phyloP scores from a whole-genome alignment of 2,329 filamentous ascomycete genomes.

The Trichoderma sp. region DNA sequence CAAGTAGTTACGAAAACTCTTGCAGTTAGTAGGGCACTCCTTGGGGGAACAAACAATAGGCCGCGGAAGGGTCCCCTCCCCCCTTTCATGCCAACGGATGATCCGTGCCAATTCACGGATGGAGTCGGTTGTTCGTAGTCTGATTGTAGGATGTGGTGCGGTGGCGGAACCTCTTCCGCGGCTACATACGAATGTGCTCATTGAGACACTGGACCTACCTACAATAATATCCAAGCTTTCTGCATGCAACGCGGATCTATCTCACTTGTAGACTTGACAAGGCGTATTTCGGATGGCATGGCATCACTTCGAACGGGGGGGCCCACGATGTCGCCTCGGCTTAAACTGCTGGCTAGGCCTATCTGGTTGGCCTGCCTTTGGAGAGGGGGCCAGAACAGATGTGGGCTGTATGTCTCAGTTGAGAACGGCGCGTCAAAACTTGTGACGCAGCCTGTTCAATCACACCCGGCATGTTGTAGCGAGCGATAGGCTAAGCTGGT shows the following conservation, averaged over 20 bases:
- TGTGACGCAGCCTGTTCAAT: slow-evolving; percentile 9
- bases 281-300: background rate
- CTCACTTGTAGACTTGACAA: background rate
- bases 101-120: slow-evolving; percentile 11
- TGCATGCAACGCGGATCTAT: slow-evolving; percentile 19
- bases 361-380: background rate
- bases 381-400: background rate
- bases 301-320: background rate
- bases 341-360: background rate
- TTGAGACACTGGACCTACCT: background rate
- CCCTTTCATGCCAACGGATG: slow-evolving; percentile 10
- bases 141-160: background rate
- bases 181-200: slow-evolving; percentile 12
- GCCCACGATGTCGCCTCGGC: slow-evolving; percentile 9
- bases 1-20: background rate
- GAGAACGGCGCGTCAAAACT: background rate
- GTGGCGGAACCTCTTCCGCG: background rate
- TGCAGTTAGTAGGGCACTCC: background rate
- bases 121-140: background rate
- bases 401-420: background rate
- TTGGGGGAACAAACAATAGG: background rate
- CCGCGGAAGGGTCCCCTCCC: background rate
- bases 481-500: background rate
- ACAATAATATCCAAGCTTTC: background rate
- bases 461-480: background rate